These are phyloP conservation scores for Xylariaceae sp. DNA, from an alignment of 2,329 filamentous ascomycete species.

Conservation along the genomic window DNA sequence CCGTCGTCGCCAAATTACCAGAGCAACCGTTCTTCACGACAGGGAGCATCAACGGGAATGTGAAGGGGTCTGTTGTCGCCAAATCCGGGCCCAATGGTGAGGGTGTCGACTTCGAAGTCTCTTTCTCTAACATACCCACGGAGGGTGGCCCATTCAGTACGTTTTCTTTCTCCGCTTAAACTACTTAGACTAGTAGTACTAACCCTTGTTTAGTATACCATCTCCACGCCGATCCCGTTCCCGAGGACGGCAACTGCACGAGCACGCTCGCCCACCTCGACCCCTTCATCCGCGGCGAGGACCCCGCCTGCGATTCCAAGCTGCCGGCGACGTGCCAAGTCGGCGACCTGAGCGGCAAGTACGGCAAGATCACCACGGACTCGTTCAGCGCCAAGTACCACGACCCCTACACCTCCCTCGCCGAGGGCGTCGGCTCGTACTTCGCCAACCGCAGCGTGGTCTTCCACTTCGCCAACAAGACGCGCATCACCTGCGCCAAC, in stretches of 20 bases:
- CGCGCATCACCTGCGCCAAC: conserved; percentile 67
- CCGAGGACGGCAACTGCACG: conserved; percentile 71
- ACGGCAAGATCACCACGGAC: conserved; percentile 60
- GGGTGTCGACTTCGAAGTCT: conserved; percentile 58
- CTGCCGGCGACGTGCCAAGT: conserved; percentile 70
- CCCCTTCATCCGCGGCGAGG: conserved; percentile 67
- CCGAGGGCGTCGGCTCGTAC: conserved; percentile 55
- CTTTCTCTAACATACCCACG: conserved; percentile 61
- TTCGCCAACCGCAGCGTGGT: conserved; percentile 68
- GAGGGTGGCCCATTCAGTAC: conserved; percentile 62
- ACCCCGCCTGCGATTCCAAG: conserved; percentile 59
- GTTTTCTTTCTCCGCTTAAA: conserved; percentile 32
- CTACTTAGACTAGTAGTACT: conserved; percentile 3
- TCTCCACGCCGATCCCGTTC: conserved; percentile 68
- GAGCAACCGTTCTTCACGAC: conserved; percentile 53
- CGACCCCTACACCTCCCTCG: conserved; percentile 62
- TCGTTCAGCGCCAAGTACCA: conserved; percentile 54
- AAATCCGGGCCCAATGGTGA: conserved; percentile 50
- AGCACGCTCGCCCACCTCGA: conserved; percentile 70
- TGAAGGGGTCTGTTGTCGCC: conserved; percentile 56
- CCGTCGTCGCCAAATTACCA: conserved; percentile 61
- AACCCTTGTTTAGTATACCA: conserved; percentile 63
- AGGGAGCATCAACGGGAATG: conserved; percentile 52
- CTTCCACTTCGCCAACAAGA: conserved; percentile 66
- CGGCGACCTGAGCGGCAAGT: conserved; percentile 76